phyloP scores from a whole-genome alignment of 78 protist genomes.

The Dictyostelium discoideum region dicty_2.7 NC_007089.4:5412001-5412500 shows the following conservation, averaged over 20 bases:
- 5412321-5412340: not conserved
- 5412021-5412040: not conserved
- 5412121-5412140: not conserved
- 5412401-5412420: not conserved
- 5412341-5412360: not conserved
- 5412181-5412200: not conserved
- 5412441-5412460: not conserved
- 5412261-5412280: not conserved
- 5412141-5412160: not conserved
- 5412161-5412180: not conserved
- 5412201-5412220: not conserved
- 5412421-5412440: not conserved
- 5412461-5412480: not conserved
- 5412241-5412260: not conserved
- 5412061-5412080: not conserved
- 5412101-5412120: not conserved
- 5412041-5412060: not conserved
- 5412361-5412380: not conserved
- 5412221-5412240: not conserved
- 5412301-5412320: not conserved
- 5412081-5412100: not conserved
- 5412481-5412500: not conserved
- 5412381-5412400: constrained; percentile 4
- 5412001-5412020: not conserved
- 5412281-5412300: too few relatives aligned